Evolutionary conservation across 176 grass and related monocot genomes (phyloP).

Genomic region (Panicum miliaceum): DNA sequence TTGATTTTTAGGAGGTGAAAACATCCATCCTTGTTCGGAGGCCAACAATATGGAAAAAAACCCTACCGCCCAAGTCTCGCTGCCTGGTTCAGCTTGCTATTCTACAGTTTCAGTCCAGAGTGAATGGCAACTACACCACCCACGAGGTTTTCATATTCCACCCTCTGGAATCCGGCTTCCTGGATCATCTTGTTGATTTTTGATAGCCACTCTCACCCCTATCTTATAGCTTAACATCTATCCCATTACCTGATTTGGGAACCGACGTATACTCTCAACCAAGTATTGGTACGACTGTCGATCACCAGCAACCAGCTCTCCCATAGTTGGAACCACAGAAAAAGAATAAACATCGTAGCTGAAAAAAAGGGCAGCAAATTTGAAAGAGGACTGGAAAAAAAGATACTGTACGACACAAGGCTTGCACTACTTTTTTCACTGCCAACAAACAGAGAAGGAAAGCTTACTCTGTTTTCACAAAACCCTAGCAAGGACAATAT

Average conservation of each 20-base stretch:
- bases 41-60: not conserved
- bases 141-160: slow-evolving; percentile 93
- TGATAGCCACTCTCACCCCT: too few species aligned
- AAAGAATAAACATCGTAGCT: slow-evolving; percentile 94
- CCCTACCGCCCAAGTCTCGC: not conserved
- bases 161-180: slow-evolving; percentile 83
- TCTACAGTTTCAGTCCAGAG: slow-evolving; percentile 86
- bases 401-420: slow-evolving; percentile 5
- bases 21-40: not conserved
- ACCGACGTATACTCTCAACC: slow-evolving; percentile 86
- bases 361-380: slow-evolving; percentile 15
- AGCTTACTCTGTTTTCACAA: not conserved
- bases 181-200: slow-evolving; percentile 59
- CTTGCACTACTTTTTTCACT: not conserved
- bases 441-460: not conserved
- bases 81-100: not conserved
- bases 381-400: not conserved
- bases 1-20: not conserved
- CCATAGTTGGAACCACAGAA: slow-evolving; percentile 87
- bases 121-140: slow-evolving; percentile 94
- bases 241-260: slow-evolving; percentile 74
- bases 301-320: slow-evolving; percentile 85
- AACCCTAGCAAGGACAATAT: not conserved
- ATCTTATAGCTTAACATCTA: not conserved
- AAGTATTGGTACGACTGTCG: slow-evolving; percentile 88